A percentile compares a stretch with the other conserved stretches of the same genome.
These are phyloP conservation scores for Castanospermum australe DNA, from an alignment of 306 rosid genomes.

Conservation along the genomic window DNA sequence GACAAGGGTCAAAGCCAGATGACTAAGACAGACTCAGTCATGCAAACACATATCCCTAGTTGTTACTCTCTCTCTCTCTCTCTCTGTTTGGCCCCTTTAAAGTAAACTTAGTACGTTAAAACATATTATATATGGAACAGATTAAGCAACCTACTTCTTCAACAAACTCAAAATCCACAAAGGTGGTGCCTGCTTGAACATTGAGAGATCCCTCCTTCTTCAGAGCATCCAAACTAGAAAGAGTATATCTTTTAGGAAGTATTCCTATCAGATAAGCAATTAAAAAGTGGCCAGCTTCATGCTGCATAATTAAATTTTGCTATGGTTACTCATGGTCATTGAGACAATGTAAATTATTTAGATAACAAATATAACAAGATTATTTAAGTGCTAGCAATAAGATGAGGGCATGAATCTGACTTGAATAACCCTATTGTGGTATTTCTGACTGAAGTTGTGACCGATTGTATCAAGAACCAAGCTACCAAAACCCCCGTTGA, in stretches of 20 bases:
- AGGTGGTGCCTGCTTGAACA: slow-evolving; percentile 94
- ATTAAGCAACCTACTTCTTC: slow-evolving; percentile 64
- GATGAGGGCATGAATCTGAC: slow-evolving; percentile 46
- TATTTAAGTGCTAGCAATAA: neutral
- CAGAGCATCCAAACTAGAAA: slow-evolving; percentile 82
- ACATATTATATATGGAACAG: neutral
- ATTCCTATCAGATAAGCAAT: slow-evolving; percentile 86
- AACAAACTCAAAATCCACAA: slow-evolving; percentile 85
- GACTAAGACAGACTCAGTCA: neutral
- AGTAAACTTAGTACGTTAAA: neutral
- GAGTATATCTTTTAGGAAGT: slow-evolving; percentile 79
- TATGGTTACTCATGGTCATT: slow-evolving; percentile 20
- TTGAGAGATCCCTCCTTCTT: slow-evolving; percentile 88
- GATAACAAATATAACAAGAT: neutral
- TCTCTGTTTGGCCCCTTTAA: neutral
- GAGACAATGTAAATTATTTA: neutral
- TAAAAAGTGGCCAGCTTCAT: slow-evolving; percentile 97
- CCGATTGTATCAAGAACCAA: slow-evolving; percentile 89
- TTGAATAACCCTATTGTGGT: slow-evolving; percentile 87
- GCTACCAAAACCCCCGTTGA: slow-evolving; percentile 78
- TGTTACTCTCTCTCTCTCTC: neutral
- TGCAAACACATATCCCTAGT: neutral
- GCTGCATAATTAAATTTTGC: slow-evolving; percentile 56
- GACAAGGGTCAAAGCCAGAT: slow-evolving; percentile 5
- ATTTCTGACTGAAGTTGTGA: slow-evolving; percentile 76